A percentile compares a stretch with the other conserved stretches of the same genome.
Evolutionary conservation across 1,139 yeast genomes (phyloP).

Genomic region (Saccharomyces hybrid): DNA sequence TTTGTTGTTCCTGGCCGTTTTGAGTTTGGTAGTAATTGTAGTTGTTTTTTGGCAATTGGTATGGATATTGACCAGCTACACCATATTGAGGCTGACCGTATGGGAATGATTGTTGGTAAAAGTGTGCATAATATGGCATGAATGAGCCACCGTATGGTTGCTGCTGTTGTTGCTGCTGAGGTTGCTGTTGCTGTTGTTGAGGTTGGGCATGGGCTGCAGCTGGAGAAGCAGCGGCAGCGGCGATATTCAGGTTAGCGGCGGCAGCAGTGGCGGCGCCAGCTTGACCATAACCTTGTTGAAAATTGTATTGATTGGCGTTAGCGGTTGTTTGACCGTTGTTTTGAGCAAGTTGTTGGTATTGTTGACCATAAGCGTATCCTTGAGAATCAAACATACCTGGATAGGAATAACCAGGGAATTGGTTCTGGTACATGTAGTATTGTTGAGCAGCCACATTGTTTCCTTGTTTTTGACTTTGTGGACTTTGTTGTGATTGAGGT

Average conservation of each 20-base stretch:
- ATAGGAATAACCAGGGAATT: slow-evolving; percentile 34
- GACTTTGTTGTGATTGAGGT: slow-evolving; percentile 12
- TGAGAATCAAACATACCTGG: slow-evolving; percentile 32
- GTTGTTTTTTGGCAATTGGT: slow-evolving; percentile 28
- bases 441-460: slow-evolving; percentile 26
- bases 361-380: slow-evolving; percentile 25
- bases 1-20: slow-evolving; percentile 9
- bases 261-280: slow-evolving; percentile 6
- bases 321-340: slow-evolving; percentile 11
- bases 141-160: slow-evolving; percentile 25
- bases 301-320: slow-evolving; percentile 13
- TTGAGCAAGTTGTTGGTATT: slow-evolving; percentile 21
- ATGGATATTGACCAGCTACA: slow-evolving; percentile 30
- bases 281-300: slow-evolving; percentile 20
- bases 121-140: slow-evolving; percentile 28
- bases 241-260: slow-evolving; percentile 8
- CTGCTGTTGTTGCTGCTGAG: too few species aligned
- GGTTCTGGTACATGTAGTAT: slow-evolving; percentile 32
- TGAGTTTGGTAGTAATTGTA: slow-evolving; percentile 20
- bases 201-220: slow-evolving; percentile 19
- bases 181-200: slow-evolving; percentile 14
- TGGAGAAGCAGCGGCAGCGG: slow-evolving; percentile 19
- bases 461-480: slow-evolving; percentile 11
- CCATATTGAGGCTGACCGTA: slow-evolving; percentile 31
- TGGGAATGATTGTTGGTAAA: slow-evolving; percentile 31